Conservation (phyloP, 2,329 filamentous ascomycete species). For the Aureobasidium musti region DNA sequence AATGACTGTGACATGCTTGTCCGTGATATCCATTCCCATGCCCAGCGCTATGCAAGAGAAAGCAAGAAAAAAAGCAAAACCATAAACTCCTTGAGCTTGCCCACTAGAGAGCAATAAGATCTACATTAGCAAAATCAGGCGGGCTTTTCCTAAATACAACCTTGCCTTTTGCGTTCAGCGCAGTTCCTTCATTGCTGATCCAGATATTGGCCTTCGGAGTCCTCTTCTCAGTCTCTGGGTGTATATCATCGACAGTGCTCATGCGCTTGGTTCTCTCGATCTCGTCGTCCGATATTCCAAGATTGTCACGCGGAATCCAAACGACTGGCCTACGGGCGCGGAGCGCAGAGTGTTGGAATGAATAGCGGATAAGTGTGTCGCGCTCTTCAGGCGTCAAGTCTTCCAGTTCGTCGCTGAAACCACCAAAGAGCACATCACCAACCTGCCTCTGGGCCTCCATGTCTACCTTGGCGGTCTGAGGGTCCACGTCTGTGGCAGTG, state of each 20-base stretch:
- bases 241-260: constrained; percentile 58
- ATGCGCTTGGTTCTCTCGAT: constrained; percentile 74
- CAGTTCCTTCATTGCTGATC: constrained; percentile 92
- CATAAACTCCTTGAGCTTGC: constrained; percentile 1
- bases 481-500: constrained; percentile 11
- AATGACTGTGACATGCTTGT: background rate
- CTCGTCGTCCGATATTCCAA: constrained; percentile 91
- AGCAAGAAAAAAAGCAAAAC: background rate
- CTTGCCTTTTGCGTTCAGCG: constrained; percentile 77
- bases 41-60: constrained; percentile 11
- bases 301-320: constrained; percentile 89
- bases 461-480: constrained; percentile 54
- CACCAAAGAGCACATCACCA: constrained; percentile 79
- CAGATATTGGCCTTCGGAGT: constrained; percentile 60
- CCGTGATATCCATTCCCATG: background rate
- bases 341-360: constrained; percentile 87
- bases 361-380: constrained; percentile 78
- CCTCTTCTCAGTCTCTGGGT: constrained; percentile 31
- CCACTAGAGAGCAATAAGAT: constrained; percentile 73
- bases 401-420: constrained; percentile 89
- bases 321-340: constrained; percentile 82
- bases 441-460: constrained; percentile 71
- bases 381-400: constrained; percentile 89
- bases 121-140: constrained; percentile 69
- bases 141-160: constrained; percentile 84